Conservation (phyloP, 805 yeast species). For the Lachancea lanzarotensis region DNA sequence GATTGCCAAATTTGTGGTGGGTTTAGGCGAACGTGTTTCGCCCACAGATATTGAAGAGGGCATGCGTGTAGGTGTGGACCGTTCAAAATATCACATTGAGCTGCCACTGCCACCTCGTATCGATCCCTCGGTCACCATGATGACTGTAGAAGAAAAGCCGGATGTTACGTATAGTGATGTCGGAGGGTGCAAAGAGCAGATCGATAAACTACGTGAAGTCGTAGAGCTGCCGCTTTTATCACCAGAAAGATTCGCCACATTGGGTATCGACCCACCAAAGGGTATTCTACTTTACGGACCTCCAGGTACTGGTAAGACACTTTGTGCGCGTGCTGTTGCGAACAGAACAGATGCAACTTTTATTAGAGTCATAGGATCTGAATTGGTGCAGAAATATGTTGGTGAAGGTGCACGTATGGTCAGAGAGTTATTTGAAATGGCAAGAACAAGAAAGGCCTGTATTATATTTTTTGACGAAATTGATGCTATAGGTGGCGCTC, state of each 20-base stretch:
- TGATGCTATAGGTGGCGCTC: slow-evolving; percentile 99
- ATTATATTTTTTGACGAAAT: slow-evolving; percentile 97
- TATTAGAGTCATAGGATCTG: slow-evolving; percentile 96
- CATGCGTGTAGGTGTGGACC: slow-evolving; percentile 98
- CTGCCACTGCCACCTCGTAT: slow-evolving; percentile 96
- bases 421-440: slow-evolving; percentile 97
- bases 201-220: slow-evolving; percentile 92
- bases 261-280: slow-evolving; percentile 98
- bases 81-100: slow-evolving; percentile 94
- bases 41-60: slow-evolving; percentile 99
- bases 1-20: slow-evolving; percentile 96
- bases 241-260: slow-evolving; percentile 93
- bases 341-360: slow-evolving; percentile 99
- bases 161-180: slow-evolving; percentile 97
- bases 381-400: slow-evolving; percentile 94
- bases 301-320: slow-evolving; percentile 97
- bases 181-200: slow-evolving; percentile 98
- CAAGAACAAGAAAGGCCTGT: slow-evolving; percentile 96
- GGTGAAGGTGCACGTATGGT: slow-evolving; percentile 99
- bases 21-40: slow-evolving; percentile 91
- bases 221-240: slow-evolving; percentile 89
- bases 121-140: slow-evolving; percentile 98
- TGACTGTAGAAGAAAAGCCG: slow-evolving; percentile 99
- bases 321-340: slow-evolving; percentile 98
- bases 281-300: slow-evolving; percentile 96